A percentile compares a stretch with the other conserved stretches of the same genome.
Conservation (phyloP, 768 basidiomycete genomes). For the Jaapia argillacea region DNA sequence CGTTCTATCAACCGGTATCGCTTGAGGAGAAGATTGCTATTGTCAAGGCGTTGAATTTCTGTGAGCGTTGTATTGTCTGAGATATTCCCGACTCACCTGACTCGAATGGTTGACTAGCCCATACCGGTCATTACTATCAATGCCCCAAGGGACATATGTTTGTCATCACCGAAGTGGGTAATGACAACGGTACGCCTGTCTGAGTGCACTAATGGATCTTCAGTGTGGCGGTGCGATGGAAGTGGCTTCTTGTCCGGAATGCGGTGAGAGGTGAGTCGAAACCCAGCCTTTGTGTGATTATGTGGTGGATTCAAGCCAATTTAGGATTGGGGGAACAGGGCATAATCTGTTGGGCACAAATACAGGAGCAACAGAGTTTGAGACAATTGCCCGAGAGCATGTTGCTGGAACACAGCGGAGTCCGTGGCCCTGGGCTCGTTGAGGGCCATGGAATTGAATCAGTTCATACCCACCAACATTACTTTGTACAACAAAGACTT, state of each 20-base stretch:
- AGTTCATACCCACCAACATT: no score
- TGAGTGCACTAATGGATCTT: background rate
- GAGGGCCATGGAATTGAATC: no score
- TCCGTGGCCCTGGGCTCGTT: constrained; percentile 15
- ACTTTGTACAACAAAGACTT: no score
- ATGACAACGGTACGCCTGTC: background rate
- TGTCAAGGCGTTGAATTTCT: constrained; percentile 38
- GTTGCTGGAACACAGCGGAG: constrained; percentile 12
- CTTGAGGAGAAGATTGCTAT: constrained; percentile 41
- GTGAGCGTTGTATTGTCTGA: constrained; percentile 28
- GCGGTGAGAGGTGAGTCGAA: no score
- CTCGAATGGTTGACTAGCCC: constrained; percentile 7
- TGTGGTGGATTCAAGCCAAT: no score
- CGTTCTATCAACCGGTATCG: constrained; percentile 42
- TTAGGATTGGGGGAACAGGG: constrained; percentile 17
- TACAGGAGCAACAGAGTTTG: constrained; percentile 11
- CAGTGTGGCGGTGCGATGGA: constrained; percentile 20
- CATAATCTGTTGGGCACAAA: constrained; percentile 14
- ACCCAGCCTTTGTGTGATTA: no score
- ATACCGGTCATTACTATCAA: constrained; percentile 20
- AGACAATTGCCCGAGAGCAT: constrained; percentile 12
- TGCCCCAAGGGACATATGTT: constrained; percentile 22
- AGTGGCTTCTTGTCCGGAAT: constrained; percentile 15
- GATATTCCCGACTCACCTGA: no score
- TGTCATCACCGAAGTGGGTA: constrained; percentile 16